These are phyloP conservation scores for Orbilia blumenaviensis DNA, from an alignment of 2,329 filamentous ascomycete species.

Conservation along the genomic window DNA sequence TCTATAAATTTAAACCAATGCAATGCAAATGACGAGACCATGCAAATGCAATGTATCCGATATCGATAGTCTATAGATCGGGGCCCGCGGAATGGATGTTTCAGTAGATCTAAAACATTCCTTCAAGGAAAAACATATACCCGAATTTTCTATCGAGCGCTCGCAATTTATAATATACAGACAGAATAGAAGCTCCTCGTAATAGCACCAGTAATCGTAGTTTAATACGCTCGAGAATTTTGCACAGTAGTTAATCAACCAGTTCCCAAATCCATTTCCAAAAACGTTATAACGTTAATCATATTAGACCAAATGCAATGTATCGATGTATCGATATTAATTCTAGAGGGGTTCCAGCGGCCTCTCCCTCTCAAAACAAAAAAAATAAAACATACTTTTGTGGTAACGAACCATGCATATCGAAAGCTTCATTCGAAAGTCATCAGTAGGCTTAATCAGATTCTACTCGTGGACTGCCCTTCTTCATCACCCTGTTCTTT, in stretches of 20 bases:
- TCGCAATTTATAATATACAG: background rate
- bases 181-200: background rate
- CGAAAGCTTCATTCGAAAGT: background rate
- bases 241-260: too few species aligned
- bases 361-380: background rate
- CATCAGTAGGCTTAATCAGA: background rate
- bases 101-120: too few species aligned
- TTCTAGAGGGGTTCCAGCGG: too few species aligned
- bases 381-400: background rate
- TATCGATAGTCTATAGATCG: too few species aligned
- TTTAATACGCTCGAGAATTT: background rate
- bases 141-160: background rate
- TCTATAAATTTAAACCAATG: too few species aligned
- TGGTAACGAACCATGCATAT: background rate
- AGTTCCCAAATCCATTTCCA: background rate
- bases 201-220: too few species aligned
- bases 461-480: conserved; percentile 11
- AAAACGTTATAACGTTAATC: background rate
- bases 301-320: too few species aligned
- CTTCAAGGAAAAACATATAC: too few species aligned
- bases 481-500: conserved; percentile 24
- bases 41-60: background rate
- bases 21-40: too few species aligned
- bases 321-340: too few species aligned
- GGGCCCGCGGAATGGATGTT: too few species aligned